Base-by-base conservation (phyloP, 805 yeast genomes). In the Candida corydali region DNA sequence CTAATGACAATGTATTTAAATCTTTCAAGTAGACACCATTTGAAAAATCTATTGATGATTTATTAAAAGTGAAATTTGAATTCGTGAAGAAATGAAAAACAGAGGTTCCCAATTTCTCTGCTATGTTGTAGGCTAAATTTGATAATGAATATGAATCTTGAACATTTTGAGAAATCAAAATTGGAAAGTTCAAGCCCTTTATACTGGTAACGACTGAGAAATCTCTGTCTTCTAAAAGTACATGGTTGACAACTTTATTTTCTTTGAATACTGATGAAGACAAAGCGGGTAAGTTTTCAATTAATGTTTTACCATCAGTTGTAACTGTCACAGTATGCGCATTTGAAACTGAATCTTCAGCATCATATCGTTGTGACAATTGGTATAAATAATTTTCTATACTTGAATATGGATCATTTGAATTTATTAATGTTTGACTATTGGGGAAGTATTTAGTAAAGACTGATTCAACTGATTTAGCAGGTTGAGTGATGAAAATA, bases 11-110 rank as follows among this genome's bases (percentile, higher is more conserved):
- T 7, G 41, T 32, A 2, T 38, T 37, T 15, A 54, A 37, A 17
- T 46, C 46, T 22, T 45, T 42, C 19, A 49, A 29, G 9, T 49
- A 37, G 5, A 49, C 46, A 10, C 38, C 44, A 8, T 28, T 36
- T 31, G 48, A 39, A 15, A 41, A 22, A 32, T 44, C 51, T 9
- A 42, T 40, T 7, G 45, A 17, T 15, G 43, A 44, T 11, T 40
- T 35, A 6, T 28, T 17, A n/a, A n/a, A n/a, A 20, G 39, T 42
- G 25, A 40, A 42, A n/a, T 16, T 22, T 30, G 45, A 46, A 9
- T 57, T 45, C 19, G 63, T 54, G 53, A 73, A 81, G 55, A 88
- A 84, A 61, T 88, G 95, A 41, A 88, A 68, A 4, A 85, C 86
- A 1, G 93, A 76, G 34, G 63, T 66, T 5, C 59, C 44, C 23